phyloP scores from a whole-genome alignment of 2,329 filamentous ascomycete species.

The Ceratocystiopsis sp. region DNA sequence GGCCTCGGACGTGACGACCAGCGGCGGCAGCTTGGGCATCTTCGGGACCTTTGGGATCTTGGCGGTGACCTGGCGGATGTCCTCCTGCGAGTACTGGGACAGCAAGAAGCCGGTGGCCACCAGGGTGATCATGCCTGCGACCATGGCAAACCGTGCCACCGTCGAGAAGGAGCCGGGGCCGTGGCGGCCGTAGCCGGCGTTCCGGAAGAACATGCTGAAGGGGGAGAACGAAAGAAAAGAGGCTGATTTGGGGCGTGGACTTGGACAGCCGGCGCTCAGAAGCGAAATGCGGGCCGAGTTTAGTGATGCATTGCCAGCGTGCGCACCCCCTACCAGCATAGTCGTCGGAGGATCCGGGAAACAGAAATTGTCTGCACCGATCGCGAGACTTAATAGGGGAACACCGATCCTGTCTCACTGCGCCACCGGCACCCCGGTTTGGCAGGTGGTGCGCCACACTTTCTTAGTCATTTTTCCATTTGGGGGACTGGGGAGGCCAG shows the following conservation, averaged over 20 bases:
- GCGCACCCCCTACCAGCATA: too few species aligned
- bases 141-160: constrained; percentile 7
- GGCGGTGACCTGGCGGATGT: not conserved
- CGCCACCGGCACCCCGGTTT: too few species aligned
- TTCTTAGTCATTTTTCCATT: too few species aligned
- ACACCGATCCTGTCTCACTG: too few species aligned
- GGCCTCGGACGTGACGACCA: constrained; percentile 1
- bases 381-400: too few species aligned
- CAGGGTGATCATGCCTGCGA: constrained; percentile 5
- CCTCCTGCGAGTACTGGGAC: constrained; percentile 2
- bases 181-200: not conserved
- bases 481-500: too few species aligned
- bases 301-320: too few species aligned
- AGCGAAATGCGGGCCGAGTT: too few species aligned
- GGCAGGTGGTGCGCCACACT: too few species aligned
- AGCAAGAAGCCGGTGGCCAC: constrained; percentile 4
- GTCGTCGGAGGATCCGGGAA: too few species aligned
- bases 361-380: too few species aligned
- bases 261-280: too few species aligned
- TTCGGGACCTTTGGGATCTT: not conserved
- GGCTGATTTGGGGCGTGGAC: not conserved
- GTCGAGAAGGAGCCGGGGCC: constrained; percentile 5
- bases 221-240: not conserved
- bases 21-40: not conserved
- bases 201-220: constrained; percentile 6